Evolutionary conservation across 441 rosid species (phyloP).

Genomic region (Hypseocharis bilobata): DNA sequence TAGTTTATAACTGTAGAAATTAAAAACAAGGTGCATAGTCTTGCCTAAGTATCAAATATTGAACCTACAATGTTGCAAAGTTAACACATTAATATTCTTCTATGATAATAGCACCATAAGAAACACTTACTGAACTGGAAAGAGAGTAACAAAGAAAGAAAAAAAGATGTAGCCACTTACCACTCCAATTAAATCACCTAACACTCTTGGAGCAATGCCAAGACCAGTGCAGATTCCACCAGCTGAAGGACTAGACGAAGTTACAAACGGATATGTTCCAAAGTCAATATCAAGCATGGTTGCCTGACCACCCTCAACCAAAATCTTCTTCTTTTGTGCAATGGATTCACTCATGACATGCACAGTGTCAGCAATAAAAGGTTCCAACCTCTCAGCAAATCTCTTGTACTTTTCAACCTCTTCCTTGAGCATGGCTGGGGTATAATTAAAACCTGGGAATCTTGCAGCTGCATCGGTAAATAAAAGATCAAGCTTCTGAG

Average conservation of each 20-base stretch:
- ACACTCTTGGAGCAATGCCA: constrained; percentile 78
- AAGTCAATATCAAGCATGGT: constrained; percentile 91
- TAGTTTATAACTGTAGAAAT: no score
- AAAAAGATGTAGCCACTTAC: constrained; percentile 36
- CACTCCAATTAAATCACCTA: constrained; percentile 90
- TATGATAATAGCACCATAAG: no score
- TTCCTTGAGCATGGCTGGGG: constrained; percentile 58
- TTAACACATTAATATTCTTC: no score
- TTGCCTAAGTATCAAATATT: no score
- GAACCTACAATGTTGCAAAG: no score
- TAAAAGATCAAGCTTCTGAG: constrained; percentile 70
- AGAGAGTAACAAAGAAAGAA: not conserved
- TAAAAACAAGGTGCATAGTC: no score
- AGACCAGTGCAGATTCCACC: constrained; percentile 94
- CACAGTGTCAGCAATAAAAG: constrained; percentile 71
- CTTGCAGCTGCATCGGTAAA: constrained; percentile 71
- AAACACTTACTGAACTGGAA: no score
- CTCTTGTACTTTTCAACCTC: constrained; percentile 86
- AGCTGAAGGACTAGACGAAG: constrained; percentile 93
- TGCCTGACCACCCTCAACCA: constrained; percentile 99
- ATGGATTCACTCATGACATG: constrained; percentile 72
- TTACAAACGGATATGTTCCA: constrained; percentile 95
- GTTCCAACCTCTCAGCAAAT: constrained; percentile 82
- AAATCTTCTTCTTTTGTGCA: constrained; percentile 56
- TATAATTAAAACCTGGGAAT: constrained; percentile 55